Evolutionary conservation across 2,329 filamentous ascomycete species (phyloP).

Genomic region (Venturia pyrina): DNA sequence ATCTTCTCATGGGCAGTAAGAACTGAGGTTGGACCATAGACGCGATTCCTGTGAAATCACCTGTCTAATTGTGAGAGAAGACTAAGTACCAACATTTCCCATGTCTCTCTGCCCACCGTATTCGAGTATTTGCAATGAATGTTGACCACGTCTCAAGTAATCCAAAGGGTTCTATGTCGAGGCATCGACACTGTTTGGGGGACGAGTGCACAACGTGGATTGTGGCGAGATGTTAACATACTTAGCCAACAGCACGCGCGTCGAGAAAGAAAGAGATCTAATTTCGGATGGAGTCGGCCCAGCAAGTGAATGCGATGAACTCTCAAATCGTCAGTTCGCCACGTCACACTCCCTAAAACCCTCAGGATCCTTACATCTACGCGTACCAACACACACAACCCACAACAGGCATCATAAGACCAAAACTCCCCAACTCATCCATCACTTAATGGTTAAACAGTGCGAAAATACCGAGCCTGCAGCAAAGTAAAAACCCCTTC

Average conservation of each 20-base stretch:
- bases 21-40: not conserved
- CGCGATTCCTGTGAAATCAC: not conserved
- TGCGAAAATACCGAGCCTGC: not conserved
- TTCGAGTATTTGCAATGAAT: not conserved
- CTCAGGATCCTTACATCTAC: not conserved
- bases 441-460: not conserved
- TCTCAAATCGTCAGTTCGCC: too few relatives aligned
- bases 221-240: too few relatives aligned
- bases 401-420: not conserved
- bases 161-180: not conserved
- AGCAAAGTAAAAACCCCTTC: not conserved
- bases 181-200: not conserved
- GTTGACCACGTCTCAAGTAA: not conserved
- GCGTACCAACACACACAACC: not conserved
- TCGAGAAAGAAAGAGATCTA: too few relatives aligned
- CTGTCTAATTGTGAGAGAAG: not conserved
- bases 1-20: not conserved
- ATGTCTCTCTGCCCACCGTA: not conserved
- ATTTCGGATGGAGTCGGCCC: too few relatives aligned
- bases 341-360: too few relatives aligned
- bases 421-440: not conserved
- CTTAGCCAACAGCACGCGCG: too few relatives aligned
- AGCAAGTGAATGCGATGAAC: too few relatives aligned
- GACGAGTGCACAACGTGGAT: not conserved
- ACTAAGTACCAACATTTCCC: not conserved